Evolutionary conservation across 495 filamentous ascomycete species (phyloP).

Genomic region (Penicillium riverlandense): DNA sequence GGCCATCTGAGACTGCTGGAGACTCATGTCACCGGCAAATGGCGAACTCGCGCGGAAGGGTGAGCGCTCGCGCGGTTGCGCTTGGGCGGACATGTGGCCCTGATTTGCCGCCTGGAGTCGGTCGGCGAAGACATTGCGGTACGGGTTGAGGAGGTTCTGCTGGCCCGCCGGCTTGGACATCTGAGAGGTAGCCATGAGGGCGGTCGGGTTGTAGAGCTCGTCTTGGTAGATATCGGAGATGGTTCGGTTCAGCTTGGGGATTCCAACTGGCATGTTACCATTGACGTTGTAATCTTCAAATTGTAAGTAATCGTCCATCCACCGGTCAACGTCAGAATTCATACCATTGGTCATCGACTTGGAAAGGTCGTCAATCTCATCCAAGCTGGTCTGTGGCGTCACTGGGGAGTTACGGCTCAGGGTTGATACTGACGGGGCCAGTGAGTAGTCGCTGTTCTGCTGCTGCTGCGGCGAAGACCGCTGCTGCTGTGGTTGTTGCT

Average conservation of each 20-base stretch:
- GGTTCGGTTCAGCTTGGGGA: slow-evolving; percentile 78
- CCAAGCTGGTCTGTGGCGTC: slow-evolving; percentile 47
- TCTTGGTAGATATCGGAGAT: slow-evolving; percentile 81
- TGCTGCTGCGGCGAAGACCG: slow-evolving; percentile 19
- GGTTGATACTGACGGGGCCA: slow-evolving; percentile 48
- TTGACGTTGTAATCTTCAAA: slow-evolving; percentile 37
- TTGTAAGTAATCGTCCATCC: slow-evolving; percentile 58
- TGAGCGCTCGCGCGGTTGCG: slow-evolving; percentile 62
- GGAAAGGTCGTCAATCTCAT: slow-evolving; percentile 45
- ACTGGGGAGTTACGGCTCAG: slow-evolving; percentile 50
- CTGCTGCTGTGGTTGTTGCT: slow-evolving; percentile 21
- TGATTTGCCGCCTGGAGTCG: slow-evolving; percentile 72
- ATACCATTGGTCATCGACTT: slow-evolving; percentile 44
- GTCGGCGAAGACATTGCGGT: slow-evolving; percentile 59
- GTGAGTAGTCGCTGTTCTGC: slow-evolving; percentile 36
- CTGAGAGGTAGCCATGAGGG: slow-evolving; percentile 43
- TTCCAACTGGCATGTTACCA: slow-evolving; percentile 30
- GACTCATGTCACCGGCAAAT: slow-evolving; percentile 38
- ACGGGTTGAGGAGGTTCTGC: slow-evolving; percentile 40
- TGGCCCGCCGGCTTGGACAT: slow-evolving; percentile 31
- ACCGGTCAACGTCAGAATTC: slow-evolving; percentile 40
- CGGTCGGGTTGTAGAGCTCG: slow-evolving; percentile 70
- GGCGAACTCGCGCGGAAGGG: slow-evolving; percentile 78
- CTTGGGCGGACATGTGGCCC: slow-evolving; percentile 58
- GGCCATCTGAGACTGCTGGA: slow-evolving; percentile 30